These are phyloP conservation scores for Oidiodendron maius DNA, from an alignment of 495 filamentous ascomycete species.

Conservation along the genomic window DNA sequence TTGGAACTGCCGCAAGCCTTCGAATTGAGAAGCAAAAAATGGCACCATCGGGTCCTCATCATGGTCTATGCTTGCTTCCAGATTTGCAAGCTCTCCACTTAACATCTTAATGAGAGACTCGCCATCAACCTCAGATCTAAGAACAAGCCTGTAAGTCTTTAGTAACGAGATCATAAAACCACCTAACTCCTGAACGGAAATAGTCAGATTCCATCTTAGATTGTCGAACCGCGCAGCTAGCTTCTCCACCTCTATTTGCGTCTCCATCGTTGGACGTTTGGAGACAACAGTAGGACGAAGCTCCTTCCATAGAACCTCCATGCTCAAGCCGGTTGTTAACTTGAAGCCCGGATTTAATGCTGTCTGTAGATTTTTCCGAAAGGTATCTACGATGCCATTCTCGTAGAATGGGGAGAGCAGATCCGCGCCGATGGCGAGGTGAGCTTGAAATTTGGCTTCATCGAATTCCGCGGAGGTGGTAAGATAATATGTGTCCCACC, in stretches of 20 bases:
- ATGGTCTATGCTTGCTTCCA: slow-evolving; percentile 40
- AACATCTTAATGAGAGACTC: slow-evolving; percentile 42
- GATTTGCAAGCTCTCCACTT: slow-evolving; percentile 47
- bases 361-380: slow-evolving; percentile 10
- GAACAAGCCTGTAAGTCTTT: slow-evolving; percentile 41
- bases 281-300: slow-evolving; percentile 54
- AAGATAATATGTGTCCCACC: slow-evolving; percentile 49
- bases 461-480: slow-evolving; percentile 37
- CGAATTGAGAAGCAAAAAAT: slow-evolving; percentile 58
- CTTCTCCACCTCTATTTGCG: slow-evolving; percentile 53
- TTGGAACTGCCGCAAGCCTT: slow-evolving; percentile 59
- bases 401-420: slow-evolving; percentile 4
- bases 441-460: slow-evolving; percentile 48
- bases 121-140: slow-evolving; percentile 36
- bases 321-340: slow-evolving; percentile 68
- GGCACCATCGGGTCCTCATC: slow-evolving; percentile 35
- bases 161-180: slow-evolving; percentile 45
- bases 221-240: slow-evolving; percentile 73
- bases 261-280: slow-evolving; percentile 36
- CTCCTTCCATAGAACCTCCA: slow-evolving; percentile 76
- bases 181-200: slow-evolving; percentile 35
- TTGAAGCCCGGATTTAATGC: slow-evolving; percentile 45
- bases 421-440: slow-evolving; percentile 29
- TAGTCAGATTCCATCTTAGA: slow-evolving; percentile 44
- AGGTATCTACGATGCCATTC: background rate